Conservation (phyloP, 2,329 filamentous ascomycete species). For the Endocalyx cinctus region DNA sequence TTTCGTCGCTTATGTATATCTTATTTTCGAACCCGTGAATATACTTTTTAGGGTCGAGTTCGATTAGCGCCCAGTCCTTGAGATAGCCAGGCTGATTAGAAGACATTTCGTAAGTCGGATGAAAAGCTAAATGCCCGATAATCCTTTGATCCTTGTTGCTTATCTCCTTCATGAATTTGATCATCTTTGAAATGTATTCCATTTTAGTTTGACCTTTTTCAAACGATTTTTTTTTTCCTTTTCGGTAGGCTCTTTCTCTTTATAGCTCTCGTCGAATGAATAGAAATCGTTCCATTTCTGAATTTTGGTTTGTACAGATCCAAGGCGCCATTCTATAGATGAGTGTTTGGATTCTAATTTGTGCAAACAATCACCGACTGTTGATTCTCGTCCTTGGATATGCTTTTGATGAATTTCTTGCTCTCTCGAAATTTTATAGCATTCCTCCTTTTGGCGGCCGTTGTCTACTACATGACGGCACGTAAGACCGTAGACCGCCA, state of each 20-base stretch:
- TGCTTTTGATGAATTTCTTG: constrained; percentile 1
- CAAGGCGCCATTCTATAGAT: too few relatives aligned
- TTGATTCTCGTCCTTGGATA: too few relatives aligned
- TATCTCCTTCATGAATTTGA: background rate
- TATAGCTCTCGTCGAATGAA: too few relatives aligned
- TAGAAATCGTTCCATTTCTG: too few relatives aligned
- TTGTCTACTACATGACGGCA: constrained; percentile 4
- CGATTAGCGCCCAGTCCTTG: constrained; percentile 5
- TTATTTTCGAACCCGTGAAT: background rate
- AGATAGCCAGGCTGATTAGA: constrained; percentile 3
- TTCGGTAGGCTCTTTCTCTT: too few relatives aligned
- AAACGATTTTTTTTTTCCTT: too few relatives aligned
- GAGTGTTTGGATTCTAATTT: too few relatives aligned
- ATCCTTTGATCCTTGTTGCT: background rate
- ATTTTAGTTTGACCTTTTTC: too few relatives aligned
- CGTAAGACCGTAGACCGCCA: constrained; percentile 5
- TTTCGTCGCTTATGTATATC: background rate
- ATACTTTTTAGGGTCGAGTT: constrained; percentile 2
- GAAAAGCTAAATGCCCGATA: constrained; percentile 5
- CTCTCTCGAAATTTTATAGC: background rate
- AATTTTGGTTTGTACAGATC: too few relatives aligned
- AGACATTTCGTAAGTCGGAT: constrained; percentile 1
- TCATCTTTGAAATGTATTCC: too few relatives aligned
- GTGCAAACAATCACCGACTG: too few relatives aligned
- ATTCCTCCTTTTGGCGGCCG: background rate